phyloP scores from a whole-genome alignment of 192 early-diverging fungal genomes.

The Mortierella antarctica region DNA sequence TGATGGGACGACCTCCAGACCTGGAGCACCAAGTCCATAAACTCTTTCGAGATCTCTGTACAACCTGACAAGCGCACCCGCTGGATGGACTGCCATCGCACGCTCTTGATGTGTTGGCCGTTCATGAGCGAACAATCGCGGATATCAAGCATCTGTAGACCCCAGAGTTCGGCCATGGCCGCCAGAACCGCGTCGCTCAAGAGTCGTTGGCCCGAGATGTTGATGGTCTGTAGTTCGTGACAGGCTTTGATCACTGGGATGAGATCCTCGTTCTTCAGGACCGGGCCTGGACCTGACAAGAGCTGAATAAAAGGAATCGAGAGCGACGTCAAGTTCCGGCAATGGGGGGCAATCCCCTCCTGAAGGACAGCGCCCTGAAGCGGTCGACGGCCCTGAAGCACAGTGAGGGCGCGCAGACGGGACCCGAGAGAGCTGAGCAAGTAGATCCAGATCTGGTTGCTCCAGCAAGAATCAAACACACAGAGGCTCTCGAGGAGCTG shows the following conservation, averaged over 20 bases:
- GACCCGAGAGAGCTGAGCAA: conserved; percentile 26
- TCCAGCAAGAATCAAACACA: conserved; percentile 52
- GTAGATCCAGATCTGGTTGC: conserved; percentile 53
- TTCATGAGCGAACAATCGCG: conserved; percentile 41
- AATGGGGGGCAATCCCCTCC: conserved; percentile 37
- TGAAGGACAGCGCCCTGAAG: conserved; percentile 33
- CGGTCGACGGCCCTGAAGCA: conserved; percentile 39
- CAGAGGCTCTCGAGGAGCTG: conserved; percentile 33
- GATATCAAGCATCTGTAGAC: conserved; percentile 41
- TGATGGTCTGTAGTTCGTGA: conserved; percentile 40
- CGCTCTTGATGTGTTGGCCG: conserved; percentile 29
- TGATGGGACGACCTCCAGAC: conserved; percentile 30
- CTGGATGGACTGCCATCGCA: conserved; percentile 48
- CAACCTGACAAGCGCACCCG: conserved; percentile 44
- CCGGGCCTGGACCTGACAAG: conserved; percentile 33
- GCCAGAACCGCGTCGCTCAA: conserved; percentile 31
- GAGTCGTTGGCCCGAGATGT: conserved; percentile 31
- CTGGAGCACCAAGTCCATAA: conserved; percentile 45
- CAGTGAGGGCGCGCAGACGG: conserved; percentile 35
- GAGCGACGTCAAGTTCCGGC: conserved; percentile 34
- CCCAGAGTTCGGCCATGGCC: conserved; percentile 44
- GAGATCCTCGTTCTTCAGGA: conserved; percentile 35
- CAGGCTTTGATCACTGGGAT: conserved; percentile 49
- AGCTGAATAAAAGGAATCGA: conserved; percentile 49
- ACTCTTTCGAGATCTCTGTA: conserved; percentile 44